These are phyloP conservation scores for Debaryomyces subglobosus DNA, from an alignment of 1,139 yeast species.

Conservation along the genomic window DNA sequence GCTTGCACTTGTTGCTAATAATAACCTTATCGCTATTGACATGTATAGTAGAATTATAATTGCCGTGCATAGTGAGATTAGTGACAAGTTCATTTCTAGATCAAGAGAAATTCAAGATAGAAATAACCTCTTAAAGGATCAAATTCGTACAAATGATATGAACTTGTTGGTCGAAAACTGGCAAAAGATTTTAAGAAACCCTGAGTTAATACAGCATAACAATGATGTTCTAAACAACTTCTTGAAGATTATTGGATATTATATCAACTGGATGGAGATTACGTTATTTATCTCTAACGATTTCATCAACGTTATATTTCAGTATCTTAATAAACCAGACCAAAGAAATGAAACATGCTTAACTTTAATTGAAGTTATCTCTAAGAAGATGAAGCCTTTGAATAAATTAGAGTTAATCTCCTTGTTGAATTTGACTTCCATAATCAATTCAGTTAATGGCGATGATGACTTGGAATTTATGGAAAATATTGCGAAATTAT, in stretches of 20 bases:
- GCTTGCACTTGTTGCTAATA: slow-evolving; percentile 33
- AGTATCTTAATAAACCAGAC: slow-evolving; percentile 52
- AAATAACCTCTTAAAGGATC: slow-evolving; percentile 76
- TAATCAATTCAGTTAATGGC: slow-evolving; percentile 47
- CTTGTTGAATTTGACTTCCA: slow-evolving; percentile 64
- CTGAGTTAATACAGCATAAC: slow-evolving; percentile 21
- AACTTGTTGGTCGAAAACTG: slow-evolving; percentile 65
- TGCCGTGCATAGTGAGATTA: slow-evolving; percentile 87
- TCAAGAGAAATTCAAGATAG: slow-evolving; percentile 64
- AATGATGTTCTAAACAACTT: slow-evolving; percentile 59
- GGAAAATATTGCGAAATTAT: slow-evolving; percentile 75
- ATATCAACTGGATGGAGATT: slow-evolving; percentile 95
- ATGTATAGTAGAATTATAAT: slow-evolving; percentile 74
- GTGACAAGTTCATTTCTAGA: slow-evolving; percentile 82
- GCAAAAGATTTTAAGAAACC: slow-evolving; percentile 56
- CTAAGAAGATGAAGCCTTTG: slow-evolving; percentile 90
- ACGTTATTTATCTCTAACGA: slow-evolving; percentile 70
- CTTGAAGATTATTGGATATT: slow-evolving; percentile 76
- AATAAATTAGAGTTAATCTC: slow-evolving; percentile 79
- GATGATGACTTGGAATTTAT: slow-evolving; percentile 63
- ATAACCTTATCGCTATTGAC: slow-evolving; percentile 62
- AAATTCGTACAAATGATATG: slow-evolving; percentile 79
- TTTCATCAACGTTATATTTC: slow-evolving; percentile 64
- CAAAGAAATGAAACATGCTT: slow-evolving; percentile 66
- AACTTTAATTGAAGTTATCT: slow-evolving; percentile 77